These are phyloP conservation scores for Xerocomellus amylosporus DNA, from an alignment of 768 basidiomycete species.

Conservation along the genomic window DNA sequence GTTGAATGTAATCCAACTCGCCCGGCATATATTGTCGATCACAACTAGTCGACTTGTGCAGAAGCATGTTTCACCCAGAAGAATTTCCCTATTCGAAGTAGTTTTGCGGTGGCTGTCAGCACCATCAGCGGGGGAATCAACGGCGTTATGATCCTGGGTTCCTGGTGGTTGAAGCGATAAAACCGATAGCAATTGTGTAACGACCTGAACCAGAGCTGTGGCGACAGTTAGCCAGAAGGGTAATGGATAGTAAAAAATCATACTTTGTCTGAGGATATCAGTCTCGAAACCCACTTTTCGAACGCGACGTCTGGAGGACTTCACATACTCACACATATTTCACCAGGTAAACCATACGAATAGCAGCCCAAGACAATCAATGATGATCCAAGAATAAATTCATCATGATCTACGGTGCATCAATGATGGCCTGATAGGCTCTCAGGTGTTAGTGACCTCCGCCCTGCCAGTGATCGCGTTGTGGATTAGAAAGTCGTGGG, in stretches of 20 bases:
- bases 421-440: no score
- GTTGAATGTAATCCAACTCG: conserved; percentile 32
- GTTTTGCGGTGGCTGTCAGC: conserved; percentile 25
- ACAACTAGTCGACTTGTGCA: neutral
- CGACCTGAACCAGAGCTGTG: conserved; percentile 31
- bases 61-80: conserved; percentile 33
- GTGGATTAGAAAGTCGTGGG: no score
- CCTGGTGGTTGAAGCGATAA: conserved; percentile 39
- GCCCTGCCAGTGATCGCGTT: no score
- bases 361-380: conserved; percentile 27
- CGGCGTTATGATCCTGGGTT: conserved; percentile 38
- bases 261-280: conserved; percentile 18
- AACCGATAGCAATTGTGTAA: conserved; percentile 27
- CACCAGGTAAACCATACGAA: conserved; percentile 23
- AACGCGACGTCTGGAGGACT: neutral
- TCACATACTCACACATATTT: conserved; percentile 5
- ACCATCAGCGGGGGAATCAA: conserved; percentile 35
- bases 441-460: no score
- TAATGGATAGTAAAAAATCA: neutral
- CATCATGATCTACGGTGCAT: no score
- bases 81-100: conserved; percentile 22
- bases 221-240: neutral
- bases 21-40: conserved; percentile 14
- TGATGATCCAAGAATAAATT: no score
- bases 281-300: conserved; percentile 11